Conservation (phyloP, 2,329 filamentous ascomycete species). For the Gnomoniopsis sp. region DNA sequence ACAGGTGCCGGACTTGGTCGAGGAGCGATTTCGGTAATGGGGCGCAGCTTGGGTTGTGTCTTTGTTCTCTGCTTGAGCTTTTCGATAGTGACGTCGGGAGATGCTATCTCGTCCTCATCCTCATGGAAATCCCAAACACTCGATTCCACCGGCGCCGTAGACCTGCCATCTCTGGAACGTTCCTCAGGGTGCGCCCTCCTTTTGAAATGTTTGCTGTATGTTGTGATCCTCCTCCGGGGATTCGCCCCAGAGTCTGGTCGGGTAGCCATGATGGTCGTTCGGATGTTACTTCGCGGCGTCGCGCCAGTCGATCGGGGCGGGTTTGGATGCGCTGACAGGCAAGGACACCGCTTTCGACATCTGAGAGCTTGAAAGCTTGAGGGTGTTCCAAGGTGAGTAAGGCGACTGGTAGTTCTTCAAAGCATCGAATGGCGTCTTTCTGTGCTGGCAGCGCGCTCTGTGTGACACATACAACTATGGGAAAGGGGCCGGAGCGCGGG, state of each 20-base stretch:
- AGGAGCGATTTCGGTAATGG: constrained; percentile 1
- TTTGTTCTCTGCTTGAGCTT: constrained; percentile 11
- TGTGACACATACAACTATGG: not conserved
- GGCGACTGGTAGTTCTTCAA: not conserved
- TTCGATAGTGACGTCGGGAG: constrained; percentile 14
- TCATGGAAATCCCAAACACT: constrained; percentile 19
- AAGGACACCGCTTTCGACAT: constrained; percentile 3
- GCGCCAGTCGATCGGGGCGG: not conserved
- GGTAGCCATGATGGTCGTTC: constrained; percentile 20
- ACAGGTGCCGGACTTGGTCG: not conserved
- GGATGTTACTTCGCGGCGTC: not conserved
- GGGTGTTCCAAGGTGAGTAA: not conserved
- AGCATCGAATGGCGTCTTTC: not conserved
- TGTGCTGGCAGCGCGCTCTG: not conserved
- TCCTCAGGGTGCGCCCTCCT: constrained; percentile 19
- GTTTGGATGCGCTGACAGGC: not conserved
- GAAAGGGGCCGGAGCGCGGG: not conserved
- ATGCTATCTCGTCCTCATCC: constrained; percentile 16
- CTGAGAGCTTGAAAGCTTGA: constrained; percentile 1
- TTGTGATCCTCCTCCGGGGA: constrained; percentile 27
- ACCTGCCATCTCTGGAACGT: constrained; percentile 11
- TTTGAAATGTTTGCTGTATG: constrained; percentile 28
- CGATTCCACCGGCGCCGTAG: constrained; percentile 15
- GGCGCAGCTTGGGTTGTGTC: constrained; percentile 2
- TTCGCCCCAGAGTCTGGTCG: constrained; percentile 21